phyloP scores from a whole-genome alignment of 108 stramenopile genomes.

The Cyclotella choctawhatcheeana region DNA sequence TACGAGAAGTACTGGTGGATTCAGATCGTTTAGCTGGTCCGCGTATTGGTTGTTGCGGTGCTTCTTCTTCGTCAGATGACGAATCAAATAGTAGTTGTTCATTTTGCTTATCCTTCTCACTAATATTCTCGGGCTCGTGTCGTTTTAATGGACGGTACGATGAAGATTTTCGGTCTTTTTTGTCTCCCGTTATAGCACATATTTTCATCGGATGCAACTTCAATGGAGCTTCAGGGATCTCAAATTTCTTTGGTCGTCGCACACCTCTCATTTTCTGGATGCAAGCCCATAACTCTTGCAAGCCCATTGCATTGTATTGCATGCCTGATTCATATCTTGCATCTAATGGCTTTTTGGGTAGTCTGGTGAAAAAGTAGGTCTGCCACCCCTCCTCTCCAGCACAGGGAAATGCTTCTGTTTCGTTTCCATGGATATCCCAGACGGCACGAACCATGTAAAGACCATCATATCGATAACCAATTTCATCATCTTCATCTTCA shows the following conservation, averaged over 20 bases:
- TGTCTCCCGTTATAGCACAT: constrained; percentile 35
- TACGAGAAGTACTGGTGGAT: not conserved
- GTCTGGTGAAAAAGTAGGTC: constrained; percentile 47
- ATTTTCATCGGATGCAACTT: constrained; percentile 43
- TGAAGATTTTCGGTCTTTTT: constrained; percentile 30
- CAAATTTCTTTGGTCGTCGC: constrained; percentile 42
- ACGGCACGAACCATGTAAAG: constrained; percentile 54
- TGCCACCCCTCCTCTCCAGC: constrained; percentile 46
- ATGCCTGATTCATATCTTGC: constrained; percentile 40
- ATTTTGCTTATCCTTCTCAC: not conserved
- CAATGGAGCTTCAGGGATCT: constrained; percentile 47
- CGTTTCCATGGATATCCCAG: constrained; percentile 54
- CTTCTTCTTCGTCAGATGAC: constrained; percentile 23
- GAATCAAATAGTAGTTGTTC: not conserved
- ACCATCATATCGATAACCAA: constrained; percentile 60
- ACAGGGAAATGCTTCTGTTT: constrained; percentile 45
- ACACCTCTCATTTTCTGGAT: constrained; percentile 56
- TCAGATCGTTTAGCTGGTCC: not conserved
- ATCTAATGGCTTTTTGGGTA: constrained; percentile 53
- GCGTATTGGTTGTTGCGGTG: constrained; percentile 6
- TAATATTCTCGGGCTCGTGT: not conserved
- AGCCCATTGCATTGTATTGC: constrained; percentile 50
- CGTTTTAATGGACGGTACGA: not conserved
- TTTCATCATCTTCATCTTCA: constrained; percentile 46
- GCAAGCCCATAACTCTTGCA: constrained; percentile 54